Evolutionary conservation across 2,329 filamentous ascomycete species (phyloP).

Genomic region (Teratosphaeria nubilosa): DNA sequence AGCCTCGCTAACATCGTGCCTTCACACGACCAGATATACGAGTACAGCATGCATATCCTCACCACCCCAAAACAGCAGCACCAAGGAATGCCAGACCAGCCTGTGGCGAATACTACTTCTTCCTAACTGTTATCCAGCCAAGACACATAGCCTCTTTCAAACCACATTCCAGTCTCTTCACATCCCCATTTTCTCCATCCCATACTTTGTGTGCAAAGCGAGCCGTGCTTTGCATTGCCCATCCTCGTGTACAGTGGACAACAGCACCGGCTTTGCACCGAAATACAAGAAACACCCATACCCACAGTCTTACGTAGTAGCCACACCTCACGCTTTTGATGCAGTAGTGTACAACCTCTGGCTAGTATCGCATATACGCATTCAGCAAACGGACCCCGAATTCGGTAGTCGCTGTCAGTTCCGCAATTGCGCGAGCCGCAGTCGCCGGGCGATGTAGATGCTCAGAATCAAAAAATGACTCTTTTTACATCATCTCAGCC

Average conservation of each 20-base stretch:
- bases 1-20: background rate
- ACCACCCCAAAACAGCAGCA: background rate
- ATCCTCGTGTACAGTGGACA: background rate
- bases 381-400: background rate
- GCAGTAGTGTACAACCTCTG: background rate
- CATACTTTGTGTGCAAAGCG: background rate
- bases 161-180: background rate
- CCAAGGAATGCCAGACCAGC: background rate
- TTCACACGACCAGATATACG: background rate
- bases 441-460: background rate
- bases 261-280: background rate
- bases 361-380: background rate
- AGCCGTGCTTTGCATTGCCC: background rate
- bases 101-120: background rate
- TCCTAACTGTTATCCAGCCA: background rate
- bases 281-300: background rate
- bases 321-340: background rate
- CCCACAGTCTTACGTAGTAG: background rate
- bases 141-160: background rate
- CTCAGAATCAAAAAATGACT: background rate
- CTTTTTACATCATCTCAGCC: constrained; percentile 90
- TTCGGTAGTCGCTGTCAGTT: background rate
- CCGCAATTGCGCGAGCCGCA: too few relatives aligned
- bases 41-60: background rate
- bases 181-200: background rate